Evolutionary conservation across 441 rosid species (phyloP).

Genomic region (Euphorbia celastroides): DNA sequence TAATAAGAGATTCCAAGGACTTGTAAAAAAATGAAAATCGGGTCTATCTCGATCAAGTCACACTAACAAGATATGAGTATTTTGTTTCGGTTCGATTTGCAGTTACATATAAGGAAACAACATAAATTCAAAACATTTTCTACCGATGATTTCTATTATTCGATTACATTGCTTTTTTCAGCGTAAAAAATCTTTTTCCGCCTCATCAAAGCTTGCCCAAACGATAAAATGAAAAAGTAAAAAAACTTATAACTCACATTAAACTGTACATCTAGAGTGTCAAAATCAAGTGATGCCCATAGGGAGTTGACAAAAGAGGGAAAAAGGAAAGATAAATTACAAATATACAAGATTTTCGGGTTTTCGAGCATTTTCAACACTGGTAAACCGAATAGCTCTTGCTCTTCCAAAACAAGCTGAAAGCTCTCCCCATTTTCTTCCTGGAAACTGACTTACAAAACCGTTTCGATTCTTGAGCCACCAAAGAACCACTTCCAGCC

Average conservation of each 20-base stretch:
- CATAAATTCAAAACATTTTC: no score
- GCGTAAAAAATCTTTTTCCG: no score
- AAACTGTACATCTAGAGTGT: constrained; percentile 47
- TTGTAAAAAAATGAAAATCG: no score
- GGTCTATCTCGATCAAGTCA: no score
- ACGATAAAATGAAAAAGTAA: neutral
- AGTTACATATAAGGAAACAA: no score
- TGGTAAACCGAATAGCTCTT: constrained; percentile 66
- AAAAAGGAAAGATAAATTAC: constrained; percentile 25
- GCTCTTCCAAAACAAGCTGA: constrained; percentile 69
- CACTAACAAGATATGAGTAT: no score
- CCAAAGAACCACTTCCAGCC: constrained; percentile 31
- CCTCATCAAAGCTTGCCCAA: no score
- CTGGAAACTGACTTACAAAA: constrained; percentile 65
- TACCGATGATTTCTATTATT: no score
- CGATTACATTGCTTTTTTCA: no score
- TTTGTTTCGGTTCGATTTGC: no score
- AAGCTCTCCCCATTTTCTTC: constrained; percentile 58
- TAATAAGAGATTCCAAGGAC: no score
- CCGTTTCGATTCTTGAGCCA: constrained; percentile 51
- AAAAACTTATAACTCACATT: constrained; percentile 32
- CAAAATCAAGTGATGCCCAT: constrained; percentile 25
- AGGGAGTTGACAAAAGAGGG: constrained; percentile 11
- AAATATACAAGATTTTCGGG: constrained; percentile 22
- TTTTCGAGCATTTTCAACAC: constrained; percentile 23